Evolutionary conservation across 345 rosid species (phyloP).

Genomic region (Salix udensis): DNA sequence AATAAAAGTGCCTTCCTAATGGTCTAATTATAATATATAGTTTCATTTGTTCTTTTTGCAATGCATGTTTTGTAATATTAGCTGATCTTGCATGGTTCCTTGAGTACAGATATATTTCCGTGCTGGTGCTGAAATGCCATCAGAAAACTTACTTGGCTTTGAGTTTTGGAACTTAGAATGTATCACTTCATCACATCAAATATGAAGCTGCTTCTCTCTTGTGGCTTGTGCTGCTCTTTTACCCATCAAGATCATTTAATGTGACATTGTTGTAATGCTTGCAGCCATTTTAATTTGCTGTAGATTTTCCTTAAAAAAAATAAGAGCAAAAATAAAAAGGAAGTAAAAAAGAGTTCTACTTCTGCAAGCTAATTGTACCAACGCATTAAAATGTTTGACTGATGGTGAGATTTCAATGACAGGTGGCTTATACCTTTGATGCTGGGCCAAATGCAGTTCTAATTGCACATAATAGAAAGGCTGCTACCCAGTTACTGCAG

Average conservation of each 20-base stretch:
- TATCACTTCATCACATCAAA: not conserved
- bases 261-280: not conserved
- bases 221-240: not conserved
- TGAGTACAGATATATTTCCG: not conserved
- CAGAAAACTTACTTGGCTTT: not conserved
- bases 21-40: not conserved
- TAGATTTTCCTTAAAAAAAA: not conserved
- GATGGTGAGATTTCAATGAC: conserved; percentile 25
- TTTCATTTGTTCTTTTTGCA: not conserved
- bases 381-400: conserved; percentile 4
- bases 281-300: not conserved
- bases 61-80: not conserved
- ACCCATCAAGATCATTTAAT: not conserved
- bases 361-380: not conserved
- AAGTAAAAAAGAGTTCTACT: not conserved
- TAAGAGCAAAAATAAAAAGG: not conserved
- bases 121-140: not conserved
- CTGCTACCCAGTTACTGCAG: conserved; percentile 67
- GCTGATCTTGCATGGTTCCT: not conserved
- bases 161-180: not conserved
- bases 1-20: not conserved
- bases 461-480: conserved; percentile 57
- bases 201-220: not conserved
- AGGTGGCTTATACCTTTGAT: conserved; percentile 95
- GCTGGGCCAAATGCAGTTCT: conserved; percentile 96